phyloP scores from a whole-genome alignment of 306 rosid genomes.

The Rosa multiflora region DNA sequence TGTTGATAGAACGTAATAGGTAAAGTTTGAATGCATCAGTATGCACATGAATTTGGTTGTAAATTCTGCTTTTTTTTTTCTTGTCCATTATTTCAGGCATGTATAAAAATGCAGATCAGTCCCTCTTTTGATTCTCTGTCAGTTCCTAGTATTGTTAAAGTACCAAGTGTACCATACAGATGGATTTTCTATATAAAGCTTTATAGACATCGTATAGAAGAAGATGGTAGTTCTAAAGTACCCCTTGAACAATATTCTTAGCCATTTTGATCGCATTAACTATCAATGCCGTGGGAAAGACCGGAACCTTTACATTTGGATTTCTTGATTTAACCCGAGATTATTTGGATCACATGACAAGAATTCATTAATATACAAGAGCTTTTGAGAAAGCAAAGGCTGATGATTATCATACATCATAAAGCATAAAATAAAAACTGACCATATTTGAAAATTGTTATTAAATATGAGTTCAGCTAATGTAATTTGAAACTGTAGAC shows the following conservation, averaged over 20 bases:
- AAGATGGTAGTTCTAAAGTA: background rate
- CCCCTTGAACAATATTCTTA: background rate
- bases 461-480: background rate
- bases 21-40: conserved; percentile 1
- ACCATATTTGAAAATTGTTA: background rate
- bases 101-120: conserved; percentile 8
- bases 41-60: conserved; percentile 24
- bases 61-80: conserved; percentile 10
- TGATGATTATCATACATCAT: background rate
- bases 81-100: background rate
- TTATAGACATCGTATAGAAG: background rate
- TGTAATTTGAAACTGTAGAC: background rate
- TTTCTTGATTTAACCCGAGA: background rate
- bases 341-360: no score
- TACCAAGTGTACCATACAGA: no score
- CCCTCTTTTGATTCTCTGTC: background rate
- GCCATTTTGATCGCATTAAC: background rate
- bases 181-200: background rate
- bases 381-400: background rate
- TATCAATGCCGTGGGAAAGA: background rate
- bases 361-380: background rate
- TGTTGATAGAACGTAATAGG: conserved; percentile 21
- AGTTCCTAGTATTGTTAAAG: background rate
- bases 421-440: background rate
- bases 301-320: background rate